These are phyloP conservation scores for Tuber umbilicatum DNA, from an alignment of 495 filamentous ascomycete genomes.

Conservation along the genomic window DNA sequence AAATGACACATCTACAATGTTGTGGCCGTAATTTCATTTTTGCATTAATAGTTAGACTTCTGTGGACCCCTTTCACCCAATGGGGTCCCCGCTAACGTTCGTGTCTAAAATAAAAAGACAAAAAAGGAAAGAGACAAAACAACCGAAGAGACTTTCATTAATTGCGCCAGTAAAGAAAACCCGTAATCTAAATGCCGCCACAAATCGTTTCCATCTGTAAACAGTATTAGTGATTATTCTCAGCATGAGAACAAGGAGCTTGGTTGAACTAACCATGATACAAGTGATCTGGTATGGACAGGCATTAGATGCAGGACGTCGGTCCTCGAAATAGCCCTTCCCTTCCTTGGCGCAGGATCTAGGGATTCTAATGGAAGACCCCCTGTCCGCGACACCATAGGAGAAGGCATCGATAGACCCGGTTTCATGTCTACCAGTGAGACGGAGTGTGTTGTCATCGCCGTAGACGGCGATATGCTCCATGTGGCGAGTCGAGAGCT, in stretches of 20 bases:
- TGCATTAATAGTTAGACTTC: neutral
- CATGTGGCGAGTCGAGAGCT: conserved; percentile 77
- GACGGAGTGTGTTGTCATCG: conserved; percentile 80
- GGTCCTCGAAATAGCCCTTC: conserved; percentile 97
- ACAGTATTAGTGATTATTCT: conserved; percentile 40
- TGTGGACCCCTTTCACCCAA: neutral
- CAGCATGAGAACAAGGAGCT: conserved; percentile 26
- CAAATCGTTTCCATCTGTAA: conserved; percentile 25
- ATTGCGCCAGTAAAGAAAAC: conserved; percentile 14
- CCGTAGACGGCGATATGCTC: conserved; percentile 98
- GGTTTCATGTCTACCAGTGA: conserved; percentile 95
- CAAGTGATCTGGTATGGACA: conserved; percentile 95
- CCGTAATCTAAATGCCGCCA: conserved; percentile 22
- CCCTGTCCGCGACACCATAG: conserved; percentile 94
- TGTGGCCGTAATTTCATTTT: neutral
- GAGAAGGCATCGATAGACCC: conserved; percentile 87
- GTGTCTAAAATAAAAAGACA: conserved; percentile 10
- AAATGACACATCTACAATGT: neutral
- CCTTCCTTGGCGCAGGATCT: conserved; percentile 83
- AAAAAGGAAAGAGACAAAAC: conserved; percentile 15
- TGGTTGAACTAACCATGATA: conserved; percentile 58
- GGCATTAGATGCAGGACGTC: conserved; percentile 88
- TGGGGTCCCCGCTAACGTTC: neutral
- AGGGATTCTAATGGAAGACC: conserved; percentile 88
- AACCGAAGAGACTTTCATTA: conserved; percentile 20